Base-by-base conservation (phyloP, 257 asterid species). In the Sherardia arvensis region DNA sequence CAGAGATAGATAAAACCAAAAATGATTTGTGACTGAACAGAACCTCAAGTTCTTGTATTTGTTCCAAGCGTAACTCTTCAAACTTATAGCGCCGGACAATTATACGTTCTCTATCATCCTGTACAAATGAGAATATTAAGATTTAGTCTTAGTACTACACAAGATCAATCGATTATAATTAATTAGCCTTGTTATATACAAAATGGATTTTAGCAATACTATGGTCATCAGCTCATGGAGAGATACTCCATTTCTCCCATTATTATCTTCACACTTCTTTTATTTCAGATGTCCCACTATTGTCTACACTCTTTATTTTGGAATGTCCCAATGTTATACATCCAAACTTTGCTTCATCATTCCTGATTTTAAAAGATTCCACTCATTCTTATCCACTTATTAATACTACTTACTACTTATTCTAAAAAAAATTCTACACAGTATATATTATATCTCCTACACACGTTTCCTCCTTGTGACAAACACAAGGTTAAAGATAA, bases 31-130 rank as follows among this genome's bases (percentile, higher is more conserved):
- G 53, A 64, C 32, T 62, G 56, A 36, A 36, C 66, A 69, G 77
- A 72, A 93, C 99, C 99, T 93, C 97, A 53, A 90, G 95, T 77
- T 93, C 99, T 81, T 93, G 99, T 76, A 93, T 87, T 78, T 93
- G 99, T 81, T 93, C 97, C 67, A 84, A 64, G 45, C 96, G 99
- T 61, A 85, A 65, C 72, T 93, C 99, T 79, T 93, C 99, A 72
- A 90, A 93, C 80, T 93, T 93, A 69, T 84, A 84, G 77, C 95
- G 83, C 64, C 96, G 91, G 59, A 90, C 91, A 68, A 93, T 69
- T 45, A 85, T 76, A 76, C 96, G 81, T 78, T 93, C 99, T 67
- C 99, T 81, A 26, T 93, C 97, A 76, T 83, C 97, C 99, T 93
- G 97, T 58, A 60, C 45, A 23, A 29, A n/a, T n/a, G n/a, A n/a